These are phyloP conservation scores for Anisodus acutangulus DNA, from an alignment of 257 asterid genomes.

Conservation along the genomic window DNA sequence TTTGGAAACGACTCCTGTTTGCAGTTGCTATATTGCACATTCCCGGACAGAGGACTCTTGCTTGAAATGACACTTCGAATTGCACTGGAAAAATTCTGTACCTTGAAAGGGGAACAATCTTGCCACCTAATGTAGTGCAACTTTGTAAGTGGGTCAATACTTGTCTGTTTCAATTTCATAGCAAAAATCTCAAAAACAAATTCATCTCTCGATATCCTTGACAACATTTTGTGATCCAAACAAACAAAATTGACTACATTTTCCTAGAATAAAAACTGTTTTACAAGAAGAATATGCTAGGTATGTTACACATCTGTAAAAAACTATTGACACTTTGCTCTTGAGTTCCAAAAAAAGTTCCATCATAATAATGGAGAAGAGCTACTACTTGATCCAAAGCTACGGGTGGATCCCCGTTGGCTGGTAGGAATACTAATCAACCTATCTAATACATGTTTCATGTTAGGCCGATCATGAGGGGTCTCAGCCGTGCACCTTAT, in stretches of 20 bases:
- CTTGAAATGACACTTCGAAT: background rate
- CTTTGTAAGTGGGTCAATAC: background rate
- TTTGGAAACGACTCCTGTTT: background rate
- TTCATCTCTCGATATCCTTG: background rate
- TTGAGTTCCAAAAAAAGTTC: background rate
- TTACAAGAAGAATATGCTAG: background rate
- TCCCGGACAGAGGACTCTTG: background rate
- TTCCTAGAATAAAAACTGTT: conserved; percentile 28
- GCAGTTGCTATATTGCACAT: background rate
- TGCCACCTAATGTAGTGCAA: background rate
- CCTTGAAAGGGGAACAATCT: background rate
- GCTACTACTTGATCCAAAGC: conserved; percentile 39
- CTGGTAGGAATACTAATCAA: conserved; percentile 58
- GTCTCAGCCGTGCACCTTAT: conserved; percentile 74
- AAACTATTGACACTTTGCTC: conserved; percentile 26
- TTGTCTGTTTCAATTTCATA: background rate
- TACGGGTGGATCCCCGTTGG: conserved; percentile 40
- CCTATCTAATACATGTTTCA: conserved; percentile 89
- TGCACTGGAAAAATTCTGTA: background rate
- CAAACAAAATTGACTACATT: conserved; percentile 35
- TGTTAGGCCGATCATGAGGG: conserved; percentile 80
- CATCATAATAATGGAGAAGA: conserved; percentile 35
- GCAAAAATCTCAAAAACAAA: background rate
- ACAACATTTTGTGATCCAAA: conserved; percentile 2
- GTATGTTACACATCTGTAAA: background rate